phyloP scores from a whole-genome alignment of 2,329 filamentous ascomycete genomes.

The Penicillium sp. region DNA sequence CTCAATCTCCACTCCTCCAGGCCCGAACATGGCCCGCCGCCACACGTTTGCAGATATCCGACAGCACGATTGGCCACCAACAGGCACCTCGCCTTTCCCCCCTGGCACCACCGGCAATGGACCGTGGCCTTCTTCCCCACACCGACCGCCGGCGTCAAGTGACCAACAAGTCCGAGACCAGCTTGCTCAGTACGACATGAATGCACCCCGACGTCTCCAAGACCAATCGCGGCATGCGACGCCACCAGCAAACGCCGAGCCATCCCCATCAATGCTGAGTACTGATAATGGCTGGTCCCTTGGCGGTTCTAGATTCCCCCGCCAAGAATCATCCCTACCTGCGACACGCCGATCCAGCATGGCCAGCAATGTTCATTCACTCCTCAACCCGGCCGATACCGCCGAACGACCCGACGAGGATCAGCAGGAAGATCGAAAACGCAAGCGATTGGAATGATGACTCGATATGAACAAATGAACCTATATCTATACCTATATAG shows the following conservation, averaged over 20 bases:
- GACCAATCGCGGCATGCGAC: conserved; percentile 57
- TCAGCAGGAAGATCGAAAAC: conserved; percentile 65
- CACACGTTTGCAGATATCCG: conserved; percentile 97
- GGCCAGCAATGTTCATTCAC: conserved; percentile 70
- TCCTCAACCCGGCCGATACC: conserved; percentile 71
- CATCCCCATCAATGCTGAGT: conserved; percentile 53
- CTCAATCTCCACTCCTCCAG: conserved; percentile 61
- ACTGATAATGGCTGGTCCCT: conserved; percentile 62
- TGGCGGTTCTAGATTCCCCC: conserved; percentile 49
- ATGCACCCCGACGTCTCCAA: conserved; percentile 54
- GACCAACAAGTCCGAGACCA: conserved; percentile 68
- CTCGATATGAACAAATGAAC: no score
- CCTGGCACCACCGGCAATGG: conserved; percentile 68
- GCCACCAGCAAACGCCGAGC: conserved; percentile 55
- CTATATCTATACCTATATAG: no score
- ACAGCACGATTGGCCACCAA: conserved; percentile 74
- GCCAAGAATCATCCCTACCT: conserved; percentile 52
- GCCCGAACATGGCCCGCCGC: conserved; percentile 72
- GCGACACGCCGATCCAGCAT: conserved; percentile 71
- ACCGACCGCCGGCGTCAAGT: conserved; percentile 51
- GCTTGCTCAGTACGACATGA: conserved; percentile 68
- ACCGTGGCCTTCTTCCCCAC: conserved; percentile 71
- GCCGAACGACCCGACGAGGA: conserved; percentile 69
- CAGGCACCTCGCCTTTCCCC: conserved; percentile 66
- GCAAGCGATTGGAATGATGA: conserved; percentile 61